phyloP scores from a whole-genome alignment of 495 filamentous ascomycete species.

The Hyaloscypha finlandica region DNA sequence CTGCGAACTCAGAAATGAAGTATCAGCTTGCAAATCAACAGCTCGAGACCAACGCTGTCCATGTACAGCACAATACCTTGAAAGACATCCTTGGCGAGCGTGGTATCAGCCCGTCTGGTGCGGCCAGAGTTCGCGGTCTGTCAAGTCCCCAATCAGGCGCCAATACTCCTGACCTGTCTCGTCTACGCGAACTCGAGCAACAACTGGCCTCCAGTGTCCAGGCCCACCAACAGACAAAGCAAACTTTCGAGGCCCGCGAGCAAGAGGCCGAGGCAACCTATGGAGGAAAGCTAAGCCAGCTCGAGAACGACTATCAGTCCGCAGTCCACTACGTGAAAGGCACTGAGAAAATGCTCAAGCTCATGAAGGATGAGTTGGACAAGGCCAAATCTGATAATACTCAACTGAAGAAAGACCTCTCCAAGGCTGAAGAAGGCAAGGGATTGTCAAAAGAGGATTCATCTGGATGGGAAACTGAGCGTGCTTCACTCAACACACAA shows the following conservation, averaged over 20 bases:
- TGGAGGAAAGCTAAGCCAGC: slow-evolving; percentile 85
- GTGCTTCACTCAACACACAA: slow-evolving; percentile 62
- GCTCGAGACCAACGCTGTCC: slow-evolving; percentile 84
- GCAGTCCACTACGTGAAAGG: slow-evolving; percentile 99
- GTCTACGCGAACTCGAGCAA: slow-evolving; percentile 87
- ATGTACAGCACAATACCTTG: slow-evolving; percentile 87
- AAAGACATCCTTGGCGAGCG: slow-evolving; percentile 91
- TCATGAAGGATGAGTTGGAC: slow-evolving; percentile 93
- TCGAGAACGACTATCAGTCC: slow-evolving; percentile 97
- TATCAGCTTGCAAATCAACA: slow-evolving; percentile 78
- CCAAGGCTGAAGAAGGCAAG: slow-evolving; percentile 54
- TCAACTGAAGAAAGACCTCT: slow-evolving; percentile 79
- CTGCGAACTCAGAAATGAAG: slow-evolving; percentile 76
- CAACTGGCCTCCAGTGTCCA: slow-evolving; percentile 77
- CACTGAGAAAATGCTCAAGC: slow-evolving; percentile 97
- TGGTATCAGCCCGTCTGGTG: slow-evolving; percentile 68
- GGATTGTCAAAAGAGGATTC: slow-evolving; percentile 41
- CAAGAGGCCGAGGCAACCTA: slow-evolving; percentile 84
- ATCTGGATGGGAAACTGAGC: slow-evolving; percentile 77
- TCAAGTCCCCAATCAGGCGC: slow-evolving; percentile 68
- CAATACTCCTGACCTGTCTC: slow-evolving; percentile 75
- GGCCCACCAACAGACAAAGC: slow-evolving; percentile 81
- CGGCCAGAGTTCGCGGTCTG: slow-evolving; percentile 48
- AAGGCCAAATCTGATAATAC: slow-evolving; percentile 85
- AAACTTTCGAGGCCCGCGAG: slow-evolving; percentile 71